Conservation (phyloP, 2,329 filamentous ascomycete species). For the Boeremia exigua region DNA sequence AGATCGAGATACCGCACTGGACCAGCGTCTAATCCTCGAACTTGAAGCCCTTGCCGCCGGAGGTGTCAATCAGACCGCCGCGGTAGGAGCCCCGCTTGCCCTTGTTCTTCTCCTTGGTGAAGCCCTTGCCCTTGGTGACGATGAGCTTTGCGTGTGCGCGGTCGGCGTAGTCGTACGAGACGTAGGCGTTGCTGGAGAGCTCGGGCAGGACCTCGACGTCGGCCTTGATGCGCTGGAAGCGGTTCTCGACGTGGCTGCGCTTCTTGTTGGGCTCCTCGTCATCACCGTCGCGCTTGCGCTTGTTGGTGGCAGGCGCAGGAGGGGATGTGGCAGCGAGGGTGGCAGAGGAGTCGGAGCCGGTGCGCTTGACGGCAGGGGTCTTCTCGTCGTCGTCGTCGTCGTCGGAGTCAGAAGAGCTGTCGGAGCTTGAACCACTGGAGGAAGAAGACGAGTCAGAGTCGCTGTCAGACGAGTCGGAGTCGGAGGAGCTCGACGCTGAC, state of each 20-base stretch:
- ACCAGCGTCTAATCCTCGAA: constrained; percentile 74
- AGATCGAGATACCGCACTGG: background rate
- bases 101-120: constrained; percentile 99
- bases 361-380: constrained; percentile 23
- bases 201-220: constrained; percentile 70
- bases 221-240: constrained; percentile 78
- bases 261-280: constrained; percentile 42
- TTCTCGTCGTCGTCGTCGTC: constrained; percentile 41
- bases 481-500: constrained; percentile 41
- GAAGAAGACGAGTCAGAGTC: constrained; percentile 31
- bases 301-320: constrained; percentile 44
- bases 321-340: constrained; percentile 43
- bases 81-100: constrained; percentile 79
- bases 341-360: constrained; percentile 51
- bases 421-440: constrained; percentile 23
- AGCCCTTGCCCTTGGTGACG: constrained; percentile 92
- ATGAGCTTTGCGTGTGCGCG: constrained; percentile 87
- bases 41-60: constrained; percentile 84
- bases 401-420: constrained; percentile 29
- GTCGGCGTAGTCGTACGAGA: constrained; percentile 86
- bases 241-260: constrained; percentile 53
- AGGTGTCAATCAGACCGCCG: constrained; percentile 85
- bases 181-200: constrained; percentile 80
- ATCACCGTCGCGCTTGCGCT: constrained; percentile 51
- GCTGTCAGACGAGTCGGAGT: constrained; percentile 20